Base-by-base conservation (phyloP, 2,329 filamentous ascomycete species). In the Ophiostoma angusticollis region DNA sequence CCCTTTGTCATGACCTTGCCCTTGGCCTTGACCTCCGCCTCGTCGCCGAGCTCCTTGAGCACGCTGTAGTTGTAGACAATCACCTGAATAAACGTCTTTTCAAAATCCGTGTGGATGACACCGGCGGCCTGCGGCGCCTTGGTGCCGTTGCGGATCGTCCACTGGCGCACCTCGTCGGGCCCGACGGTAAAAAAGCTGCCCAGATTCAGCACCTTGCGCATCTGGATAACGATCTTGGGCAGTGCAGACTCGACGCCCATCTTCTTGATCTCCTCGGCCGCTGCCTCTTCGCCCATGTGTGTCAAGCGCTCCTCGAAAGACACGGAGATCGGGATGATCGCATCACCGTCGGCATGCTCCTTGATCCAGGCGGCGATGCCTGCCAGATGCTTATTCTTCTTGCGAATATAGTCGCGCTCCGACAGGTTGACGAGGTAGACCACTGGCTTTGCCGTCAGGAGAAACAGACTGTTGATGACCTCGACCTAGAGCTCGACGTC, bases 1-100 rank as follows among this genome's bases (percentile, higher is more conserved):
- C 91, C 91, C 72, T 98, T 98, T 43, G 89, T 96, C 80, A 94
- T 84, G 49, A 98, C 62, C 70, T 98, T 98, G 54, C 91, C 91
- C 62, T 89, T 89, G 19, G 89, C 75, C 70, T 48, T 93, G 50
- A 95, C 83, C 50, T 82, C 75, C 18, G 77, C 68, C 67, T 98
- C 91, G 48, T 93, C 85, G 37, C 89, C 89, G 35, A 83, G 67
- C 63, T 96, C 91, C 65, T 80, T 85, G 39, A 98, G 67, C 2
- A 72, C 64, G 19, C 58, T 68, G 64, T 77, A 98, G 67, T 94
- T 96, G 67, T 93, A 96, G 22, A 95, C 86, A 47, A 98, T 73
- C 47, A 72, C 82, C 65, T 98, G 93, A 53, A 98, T 98, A 59
- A 98, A 98, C 0, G 93, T 98, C 78, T 98, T 98, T 64, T 98